Evolutionary conservation across 2,329 filamentous ascomycete genomes (phyloP).

Genomic region (Aspergillus jensenii): DNA sequence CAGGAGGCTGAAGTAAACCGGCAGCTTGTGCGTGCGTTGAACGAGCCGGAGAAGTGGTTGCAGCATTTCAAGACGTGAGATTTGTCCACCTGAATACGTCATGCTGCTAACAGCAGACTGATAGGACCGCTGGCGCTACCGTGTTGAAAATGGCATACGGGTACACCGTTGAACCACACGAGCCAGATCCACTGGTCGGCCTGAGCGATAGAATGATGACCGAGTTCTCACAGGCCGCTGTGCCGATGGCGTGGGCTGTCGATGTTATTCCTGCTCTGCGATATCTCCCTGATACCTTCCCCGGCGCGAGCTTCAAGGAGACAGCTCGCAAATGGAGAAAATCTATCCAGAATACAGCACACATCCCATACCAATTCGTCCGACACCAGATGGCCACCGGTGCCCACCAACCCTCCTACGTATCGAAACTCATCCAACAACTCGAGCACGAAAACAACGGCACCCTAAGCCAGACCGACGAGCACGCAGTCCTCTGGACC

Average conservation of each 20-base stretch:
- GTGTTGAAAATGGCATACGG: slow-evolving; percentile 44
- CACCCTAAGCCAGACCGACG: neutral
- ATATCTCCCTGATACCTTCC: slow-evolving; percentile 46
- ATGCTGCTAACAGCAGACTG: neutral
- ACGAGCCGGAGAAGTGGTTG: slow-evolving; percentile 39
- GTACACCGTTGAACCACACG: slow-evolving; percentile 26
- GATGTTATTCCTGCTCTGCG: slow-evolving; percentile 43
- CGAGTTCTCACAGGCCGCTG: slow-evolving; percentile 42
- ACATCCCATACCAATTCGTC: slow-evolving; percentile 47
- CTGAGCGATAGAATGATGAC: slow-evolving; percentile 42
- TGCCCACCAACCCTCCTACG: slow-evolving; percentile 27
- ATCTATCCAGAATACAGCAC: slow-evolving; percentile 29
- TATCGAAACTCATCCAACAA: neutral
- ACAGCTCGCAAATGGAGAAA: slow-evolving; percentile 38
- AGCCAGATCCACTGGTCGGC: slow-evolving; percentile 37
- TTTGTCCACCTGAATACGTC: too few relatives aligned
- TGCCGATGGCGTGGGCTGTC: slow-evolving; percentile 47
- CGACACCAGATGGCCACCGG: slow-evolving; percentile 37
- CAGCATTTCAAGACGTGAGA: slow-evolving; percentile 40
- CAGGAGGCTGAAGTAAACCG: slow-evolving; percentile 47
- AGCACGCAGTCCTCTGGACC: slow-evolving; percentile 1
- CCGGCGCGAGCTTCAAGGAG: slow-evolving; percentile 45
- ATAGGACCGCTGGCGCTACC: slow-evolving; percentile 38
- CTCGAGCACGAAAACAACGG: neutral
- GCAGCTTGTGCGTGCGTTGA: slow-evolving; percentile 45